These are phyloP conservation scores for Botrytis deweyae DNA, from an alignment of 2,329 filamentous ascomycete species.

Conservation along the genomic window DNA sequence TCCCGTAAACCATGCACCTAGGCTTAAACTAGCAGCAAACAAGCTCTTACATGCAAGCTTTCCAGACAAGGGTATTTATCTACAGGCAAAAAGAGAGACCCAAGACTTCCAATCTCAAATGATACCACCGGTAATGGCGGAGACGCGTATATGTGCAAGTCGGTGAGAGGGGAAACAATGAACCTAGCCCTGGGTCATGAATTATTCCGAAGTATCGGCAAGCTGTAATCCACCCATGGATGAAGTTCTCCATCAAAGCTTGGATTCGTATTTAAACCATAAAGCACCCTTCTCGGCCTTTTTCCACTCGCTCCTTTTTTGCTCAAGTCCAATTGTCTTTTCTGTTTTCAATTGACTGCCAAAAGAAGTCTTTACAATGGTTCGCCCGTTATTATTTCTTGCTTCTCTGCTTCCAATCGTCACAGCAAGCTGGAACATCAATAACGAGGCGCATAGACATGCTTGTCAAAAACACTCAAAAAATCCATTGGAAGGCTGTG, in stretches of 20 bases:
- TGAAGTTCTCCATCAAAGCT: not conserved
- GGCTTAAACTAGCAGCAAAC: not conserved
- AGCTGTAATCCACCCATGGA: not conserved
- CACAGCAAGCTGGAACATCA: constrained; percentile 32
- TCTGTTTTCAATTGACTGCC: not conserved
- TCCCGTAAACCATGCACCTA: not conserved
- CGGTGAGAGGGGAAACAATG: not conserved
- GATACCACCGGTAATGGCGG: not conserved
- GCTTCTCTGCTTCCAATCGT: constrained; percentile 21
- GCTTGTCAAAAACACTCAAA: constrained; percentile 28
- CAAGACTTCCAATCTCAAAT: not conserved
- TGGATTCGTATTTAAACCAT: not conserved
- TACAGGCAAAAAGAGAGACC: not conserved
- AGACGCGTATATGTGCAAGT: not conserved
- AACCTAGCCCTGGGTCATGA: not conserved
- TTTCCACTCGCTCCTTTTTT: not conserved
- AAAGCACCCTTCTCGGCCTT: not conserved
- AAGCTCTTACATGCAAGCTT: not conserved
- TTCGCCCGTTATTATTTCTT: not conserved
- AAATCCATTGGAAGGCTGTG: constrained; percentile 35
- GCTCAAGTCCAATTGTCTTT: not conserved
- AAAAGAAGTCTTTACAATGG: not conserved
- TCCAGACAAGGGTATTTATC: not conserved
- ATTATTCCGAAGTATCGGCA: constrained; percentile 13
- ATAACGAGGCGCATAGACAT: constrained; percentile 28